A percentile compares a stretch with the other conserved stretches of the same genome.
These are phyloP conservation scores for Candida pseudofarinosa DNA, from an alignment of 805 yeast species.

Conservation along the genomic window DNA sequence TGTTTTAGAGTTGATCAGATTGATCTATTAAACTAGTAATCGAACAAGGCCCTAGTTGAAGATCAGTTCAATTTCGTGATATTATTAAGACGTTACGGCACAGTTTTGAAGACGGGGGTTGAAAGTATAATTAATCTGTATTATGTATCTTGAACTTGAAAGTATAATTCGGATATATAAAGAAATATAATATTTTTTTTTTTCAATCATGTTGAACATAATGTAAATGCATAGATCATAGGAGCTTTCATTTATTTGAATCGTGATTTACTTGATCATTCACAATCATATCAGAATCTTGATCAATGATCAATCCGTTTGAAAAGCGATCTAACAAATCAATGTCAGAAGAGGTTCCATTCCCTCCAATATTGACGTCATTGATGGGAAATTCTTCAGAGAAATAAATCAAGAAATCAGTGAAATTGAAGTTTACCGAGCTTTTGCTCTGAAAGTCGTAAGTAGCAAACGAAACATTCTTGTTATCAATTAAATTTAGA, in stretches of 20 bases:
- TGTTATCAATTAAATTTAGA: constrained; percentile 26
- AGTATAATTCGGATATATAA: not conserved
- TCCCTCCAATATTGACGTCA: not conserved
- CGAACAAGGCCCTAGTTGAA: not conserved
- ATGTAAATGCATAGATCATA: not conserved
- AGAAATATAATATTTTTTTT: no score
- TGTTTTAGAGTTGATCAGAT: constrained; percentile 59
- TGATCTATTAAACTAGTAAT: constrained; percentile 39
- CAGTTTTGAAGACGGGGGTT: no score
- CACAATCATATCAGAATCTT: not conserved
- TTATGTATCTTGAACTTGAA: not conserved
- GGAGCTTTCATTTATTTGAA: not conserved
- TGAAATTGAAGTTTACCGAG: not conserved
- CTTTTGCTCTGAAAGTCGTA: constrained; percentile 14
- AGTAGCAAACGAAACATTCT: constrained; percentile 27
- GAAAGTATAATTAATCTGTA: not conserved
- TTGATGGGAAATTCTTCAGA: not conserved
- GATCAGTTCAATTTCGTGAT: no score
- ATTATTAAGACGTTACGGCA: no score
- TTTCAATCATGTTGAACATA: no score
- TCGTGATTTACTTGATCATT: not conserved
- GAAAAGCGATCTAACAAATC: not conserved
- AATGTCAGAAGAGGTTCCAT: not conserved
- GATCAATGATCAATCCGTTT: not conserved
- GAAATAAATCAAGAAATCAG: not conserved